Percentiles rank a stretch among this genome's conserved stretches.
Conservation (phyloP, 768 basidiomycete genomes). For the Tulasnella sp. region DNA sequence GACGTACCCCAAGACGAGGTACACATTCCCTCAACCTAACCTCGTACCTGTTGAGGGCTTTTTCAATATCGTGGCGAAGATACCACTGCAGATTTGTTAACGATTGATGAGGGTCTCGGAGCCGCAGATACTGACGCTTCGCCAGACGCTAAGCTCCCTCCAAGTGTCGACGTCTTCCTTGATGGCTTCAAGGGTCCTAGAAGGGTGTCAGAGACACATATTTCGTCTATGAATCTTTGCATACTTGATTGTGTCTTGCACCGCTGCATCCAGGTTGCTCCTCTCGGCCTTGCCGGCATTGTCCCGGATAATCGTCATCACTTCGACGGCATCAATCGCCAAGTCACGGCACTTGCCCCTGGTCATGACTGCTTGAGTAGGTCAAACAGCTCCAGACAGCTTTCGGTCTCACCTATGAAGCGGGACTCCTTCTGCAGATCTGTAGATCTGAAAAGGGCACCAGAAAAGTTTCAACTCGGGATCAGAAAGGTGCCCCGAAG, state of each 20-base stretch:
- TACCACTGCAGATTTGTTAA: conserved; percentile 1
- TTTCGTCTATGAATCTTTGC: background rate
- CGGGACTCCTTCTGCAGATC: background rate
- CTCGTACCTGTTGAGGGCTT: background rate
- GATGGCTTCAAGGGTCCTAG: background rate
- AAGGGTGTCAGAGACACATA: background rate
- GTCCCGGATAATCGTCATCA: conserved; percentile 19
- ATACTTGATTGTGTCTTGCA: background rate
- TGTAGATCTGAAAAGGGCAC: conserved; percentile 1
- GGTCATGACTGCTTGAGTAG: background rate
- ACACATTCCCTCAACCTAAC: background rate
- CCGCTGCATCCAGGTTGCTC: conserved; percentile 11
- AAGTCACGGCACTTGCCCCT: conserved; percentile 10
- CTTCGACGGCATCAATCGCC: background rate
- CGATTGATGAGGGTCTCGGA: background rate
- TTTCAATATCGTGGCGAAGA: background rate
- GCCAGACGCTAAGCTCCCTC: background rate
- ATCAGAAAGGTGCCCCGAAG: background rate
- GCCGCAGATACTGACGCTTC: background rate
- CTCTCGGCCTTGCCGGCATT: conserved; percentile 21
- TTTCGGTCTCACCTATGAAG: background rate
- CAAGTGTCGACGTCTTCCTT: conserved; percentile 4
- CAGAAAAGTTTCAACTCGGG: background rate
- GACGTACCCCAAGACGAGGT: background rate
- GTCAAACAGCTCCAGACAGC: background rate